phyloP scores from a whole-genome alignment of 352 stramenopile genomes.

The Phytopythium litorale region DNA sequence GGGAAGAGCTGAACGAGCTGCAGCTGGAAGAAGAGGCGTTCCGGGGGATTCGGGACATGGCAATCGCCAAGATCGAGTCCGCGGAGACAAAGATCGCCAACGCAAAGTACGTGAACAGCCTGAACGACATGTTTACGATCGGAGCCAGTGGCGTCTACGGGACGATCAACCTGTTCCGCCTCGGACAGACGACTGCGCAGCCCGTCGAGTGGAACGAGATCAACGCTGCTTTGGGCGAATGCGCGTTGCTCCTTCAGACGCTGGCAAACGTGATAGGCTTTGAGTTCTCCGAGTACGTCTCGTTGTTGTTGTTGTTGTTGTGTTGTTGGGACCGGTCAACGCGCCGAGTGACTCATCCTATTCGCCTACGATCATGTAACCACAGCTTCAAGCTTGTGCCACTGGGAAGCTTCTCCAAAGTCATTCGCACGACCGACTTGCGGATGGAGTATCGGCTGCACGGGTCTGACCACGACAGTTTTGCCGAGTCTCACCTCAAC shows the following conservation, averaged over 20 bases:
- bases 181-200: constrained; percentile 53
- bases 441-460: constrained; percentile 85
- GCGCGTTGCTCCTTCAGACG: constrained; percentile 61
- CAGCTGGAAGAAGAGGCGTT: constrained; percentile 48
- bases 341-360: background rate
- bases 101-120: constrained; percentile 54
- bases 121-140: constrained; percentile 79
- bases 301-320: constrained; percentile 7
- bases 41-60: constrained; percentile 48
- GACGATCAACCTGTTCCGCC: constrained; percentile 82
- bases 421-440: constrained; percentile 70
- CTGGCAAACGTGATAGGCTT: constrained; percentile 53
- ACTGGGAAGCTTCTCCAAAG: constrained; percentile 84
- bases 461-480: constrained; percentile 81
- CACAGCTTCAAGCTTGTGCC: constrained; percentile 83
- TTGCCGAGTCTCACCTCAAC: constrained; percentile 84
- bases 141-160: constrained; percentile 66
- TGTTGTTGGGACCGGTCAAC: background rate
- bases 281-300: constrained; percentile 65
- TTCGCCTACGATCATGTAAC: constrained; percentile 5
- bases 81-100: constrained; percentile 42
- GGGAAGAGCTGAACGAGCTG: constrained; percentile 51
- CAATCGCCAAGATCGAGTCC: constrained; percentile 45
- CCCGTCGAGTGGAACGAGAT: constrained; percentile 88
- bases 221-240: constrained; percentile 79